Evolutionary conservation across 345 rosid genomes (phyloP).

Genomic region (Aegle marmelos): DNA sequence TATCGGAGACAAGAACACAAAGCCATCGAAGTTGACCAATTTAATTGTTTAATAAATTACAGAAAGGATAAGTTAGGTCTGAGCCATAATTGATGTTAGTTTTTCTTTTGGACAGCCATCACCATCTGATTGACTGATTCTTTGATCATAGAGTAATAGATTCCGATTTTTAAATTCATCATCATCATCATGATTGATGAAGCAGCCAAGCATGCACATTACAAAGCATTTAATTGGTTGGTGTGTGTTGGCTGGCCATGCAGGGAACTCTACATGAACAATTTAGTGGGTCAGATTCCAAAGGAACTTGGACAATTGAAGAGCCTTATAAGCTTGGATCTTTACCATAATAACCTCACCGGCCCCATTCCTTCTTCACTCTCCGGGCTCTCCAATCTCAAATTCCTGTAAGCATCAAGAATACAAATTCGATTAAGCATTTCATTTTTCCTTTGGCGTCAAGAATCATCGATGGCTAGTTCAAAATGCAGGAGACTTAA

Average conservation of each 20-base stretch:
- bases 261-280: slow-evolving; percentile 70
- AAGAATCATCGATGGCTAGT: background rate
- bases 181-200: background rate
- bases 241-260: background rate
- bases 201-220: background rate
- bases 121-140: background rate
- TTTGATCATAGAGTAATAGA: too few species aligned
- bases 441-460: background rate
- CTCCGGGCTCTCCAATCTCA: slow-evolving; percentile 54
- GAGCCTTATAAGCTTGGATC: slow-evolving; percentile 66
- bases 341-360: slow-evolving; percentile 61
- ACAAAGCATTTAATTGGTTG: slow-evolving; percentile 11
- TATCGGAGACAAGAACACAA: background rate
- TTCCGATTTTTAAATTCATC: background rate
- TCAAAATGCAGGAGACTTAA: slow-evolving; percentile 53
- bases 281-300: slow-evolving; percentile 53
- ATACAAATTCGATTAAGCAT: background rate
- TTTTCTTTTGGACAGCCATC: background rate
- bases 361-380: slow-evolving; percentile 61
- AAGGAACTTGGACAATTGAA: slow-evolving; percentile 57
- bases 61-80: background rate
- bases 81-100: background rate
- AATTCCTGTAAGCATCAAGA: slow-evolving; percentile 46
- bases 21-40: background rate
- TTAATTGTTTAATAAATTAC: too few species aligned